Base-by-base conservation (phyloP, 1,284 basidiomycete genomes). In the Pholiota adiposa region DNA sequence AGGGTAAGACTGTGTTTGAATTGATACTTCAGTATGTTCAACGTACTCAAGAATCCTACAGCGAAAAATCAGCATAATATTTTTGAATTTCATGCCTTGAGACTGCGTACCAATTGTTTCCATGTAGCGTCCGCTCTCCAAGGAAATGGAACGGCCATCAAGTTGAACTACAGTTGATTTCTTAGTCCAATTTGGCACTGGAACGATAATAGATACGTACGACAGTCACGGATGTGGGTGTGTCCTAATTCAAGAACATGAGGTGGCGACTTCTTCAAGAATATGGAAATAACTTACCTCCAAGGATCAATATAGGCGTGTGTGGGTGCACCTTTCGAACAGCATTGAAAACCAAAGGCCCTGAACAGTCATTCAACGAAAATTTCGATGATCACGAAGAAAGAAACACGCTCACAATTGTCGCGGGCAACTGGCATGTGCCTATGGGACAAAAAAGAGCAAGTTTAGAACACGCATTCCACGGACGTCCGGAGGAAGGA, bases 81-180 rank as follows among this genome's bases (percentile, higher is more conserved):
- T 29, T n/a, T 14, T 9, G 9, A 16, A 14, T 58, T 5, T 36
- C 33, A n/a, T 12, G 12, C 2, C 44, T 33, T 25, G 23, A 19
- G 3, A 14, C 67, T 23, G 59, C 74, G 31, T 56, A 79, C 91
- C 92, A 58, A 95, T 79, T 5, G 93, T 94, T 75, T 96, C 93
- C 87, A 95, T 90, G 72, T 94, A 96, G 23, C 91, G 80, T 48
- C 93, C 93, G 56, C 90, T 92, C 66, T 93, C 90, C 36, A 95
- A 74, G 0, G 85, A 80, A 80, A 92, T 89, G 0, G 86, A 83
- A 18, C 86, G 82, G 5, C 82, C 81, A 68, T 89, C 88, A 27
- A 82, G 73, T 71, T 86, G 84, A 23, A 82, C 83, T 69, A 38
- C 51, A 34, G 25, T 14, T 1, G n/a, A 36, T 33, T n/a, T n/a